phyloP scores from a whole-genome alignment of 2,329 filamentous ascomycete species.

The Eutypella sp. region DNA sequence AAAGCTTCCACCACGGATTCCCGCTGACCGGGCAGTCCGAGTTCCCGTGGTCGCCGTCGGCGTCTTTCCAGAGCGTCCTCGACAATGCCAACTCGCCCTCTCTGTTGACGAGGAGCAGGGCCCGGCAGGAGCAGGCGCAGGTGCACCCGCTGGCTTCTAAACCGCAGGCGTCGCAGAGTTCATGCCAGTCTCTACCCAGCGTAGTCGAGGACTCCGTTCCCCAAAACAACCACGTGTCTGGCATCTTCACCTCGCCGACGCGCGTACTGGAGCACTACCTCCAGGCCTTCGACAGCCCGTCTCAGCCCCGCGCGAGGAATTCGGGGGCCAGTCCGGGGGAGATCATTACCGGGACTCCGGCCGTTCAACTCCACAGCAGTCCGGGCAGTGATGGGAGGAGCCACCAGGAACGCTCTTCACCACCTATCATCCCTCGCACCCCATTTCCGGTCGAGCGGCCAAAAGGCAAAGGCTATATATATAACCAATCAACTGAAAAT shows the following conservation, averaged over 20 bases:
- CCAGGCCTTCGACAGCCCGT: slow-evolving; percentile 27
- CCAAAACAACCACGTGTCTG: slow-evolving; percentile 25
- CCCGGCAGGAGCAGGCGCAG: slow-evolving; percentile 1
- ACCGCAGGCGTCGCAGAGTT: slow-evolving; percentile 22
- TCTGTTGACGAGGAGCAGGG: slow-evolving; percentile 9
- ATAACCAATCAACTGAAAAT: neutral
- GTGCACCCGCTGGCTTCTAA: slow-evolving; percentile 2
- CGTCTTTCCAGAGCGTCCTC: slow-evolving; percentile 41
- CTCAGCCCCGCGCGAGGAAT: slow-evolving; percentile 6
- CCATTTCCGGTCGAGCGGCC: neutral
- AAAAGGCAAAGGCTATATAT: neutral
- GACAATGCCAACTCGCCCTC: slow-evolving; percentile 37
- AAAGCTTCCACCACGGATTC: slow-evolving; percentile 1
- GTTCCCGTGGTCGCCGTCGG: slow-evolving; percentile 23
- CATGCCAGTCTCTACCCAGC: slow-evolving; percentile 43
- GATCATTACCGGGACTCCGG: slow-evolving; percentile 6
- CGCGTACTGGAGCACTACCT: slow-evolving; percentile 46
- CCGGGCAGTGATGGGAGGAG: too few species aligned
- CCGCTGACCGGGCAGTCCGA: slow-evolving; percentile 7
- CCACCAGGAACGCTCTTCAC: neutral
- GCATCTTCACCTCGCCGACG: slow-evolving; percentile 41
- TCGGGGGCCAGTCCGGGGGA: slow-evolving; percentile 10
- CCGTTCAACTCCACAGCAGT: too few species aligned
- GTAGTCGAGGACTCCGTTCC: slow-evolving; percentile 53
- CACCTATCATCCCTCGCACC: slow-evolving; percentile 1